Base-by-base conservation (phyloP, 495 filamentous ascomycete genomes). In the Lindgomyces ingoldianus region DNA sequence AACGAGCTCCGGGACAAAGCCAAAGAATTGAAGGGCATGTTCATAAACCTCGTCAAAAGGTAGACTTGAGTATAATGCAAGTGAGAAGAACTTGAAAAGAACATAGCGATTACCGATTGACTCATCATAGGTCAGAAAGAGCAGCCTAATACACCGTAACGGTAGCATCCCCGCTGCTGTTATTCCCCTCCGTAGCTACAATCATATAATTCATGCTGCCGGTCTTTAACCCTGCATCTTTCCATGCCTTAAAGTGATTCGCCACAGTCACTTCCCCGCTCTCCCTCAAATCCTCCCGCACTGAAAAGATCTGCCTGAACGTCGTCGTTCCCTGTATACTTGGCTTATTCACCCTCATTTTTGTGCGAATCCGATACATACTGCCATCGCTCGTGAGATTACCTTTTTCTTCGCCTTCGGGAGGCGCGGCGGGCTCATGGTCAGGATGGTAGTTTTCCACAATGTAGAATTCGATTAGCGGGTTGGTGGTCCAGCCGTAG, bases 391-490 rank as follows among this genome's bases (percentile, higher is more conserved):
- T 22, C 1, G 64, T 67, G 16, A 70, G 10, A 22, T 52, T 58
- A 14, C 53, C 53, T 19, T 51, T 52, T 3, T 78, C 76, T 24
- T 36, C 56, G 21, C 42, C 44, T 6, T 51, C 60, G 11, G 42
- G 21, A 2, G 57, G 25, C 12, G 45, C 74, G 74, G 41, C 72
- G 73, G 48, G 73, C 71, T 16, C 82, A 84, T 70, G 85, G 78
- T 68, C 74, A 19, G 83, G 83, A 39, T 83, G 82, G 71, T 76
- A 85, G 64, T 75, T 73, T 67, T 87, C 85, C 52, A 87, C 70
- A 54, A 88, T 79, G 75, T 87, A 87, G 75, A 85, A 87, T 64
- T 88, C 85, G 57, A 86, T 78, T 1, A 87, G 77, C 0, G 85
- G 85, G 71, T 78, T 77, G 3, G 74, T 79, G 29, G 83, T 86